Percentiles rank a stretch among this genome's conserved stretches.
phyloP scores from a whole-genome alignment of 148 eudicot species.

The Silene latifolia region DNA sequence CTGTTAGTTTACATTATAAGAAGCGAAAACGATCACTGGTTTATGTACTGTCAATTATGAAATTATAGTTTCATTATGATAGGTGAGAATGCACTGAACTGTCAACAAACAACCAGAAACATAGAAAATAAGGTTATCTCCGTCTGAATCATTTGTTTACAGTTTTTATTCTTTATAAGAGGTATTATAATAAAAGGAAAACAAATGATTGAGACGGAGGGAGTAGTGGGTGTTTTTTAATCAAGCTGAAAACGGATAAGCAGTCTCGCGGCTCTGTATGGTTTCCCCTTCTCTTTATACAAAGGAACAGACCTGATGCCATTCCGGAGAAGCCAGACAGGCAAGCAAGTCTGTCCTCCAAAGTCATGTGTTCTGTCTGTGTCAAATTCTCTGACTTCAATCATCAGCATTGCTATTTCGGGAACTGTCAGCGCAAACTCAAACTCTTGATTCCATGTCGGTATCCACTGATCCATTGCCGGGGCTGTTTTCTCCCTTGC shows the following conservation, averaged over 20 bases:
- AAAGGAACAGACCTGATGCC: slow-evolving; percentile 53
- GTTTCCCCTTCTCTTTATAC: slow-evolving; percentile 31
- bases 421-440: slow-evolving; percentile 37
- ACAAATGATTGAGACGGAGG: too few species aligned
- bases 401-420: slow-evolving; percentile 45
- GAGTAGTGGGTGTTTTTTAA: neutral
- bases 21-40: too few species aligned
- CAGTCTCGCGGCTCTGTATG: slow-evolving; percentile 35
- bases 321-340: slow-evolving; percentile 28
- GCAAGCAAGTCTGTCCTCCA: slow-evolving; percentile 54
- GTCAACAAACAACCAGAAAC: too few species aligned
- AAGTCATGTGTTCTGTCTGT: slow-evolving; percentile 35
- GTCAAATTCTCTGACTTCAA: slow-evolving; percentile 49
- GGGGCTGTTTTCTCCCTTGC: slow-evolving; percentile 34
- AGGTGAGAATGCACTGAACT: too few species aligned
- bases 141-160: too few species aligned
- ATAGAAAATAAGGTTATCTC: too few species aligned
- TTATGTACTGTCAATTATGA: too few species aligned
- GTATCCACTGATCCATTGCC: slow-evolving; percentile 46
- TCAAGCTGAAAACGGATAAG: slow-evolving; percentile 38
- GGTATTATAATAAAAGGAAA: too few species aligned
- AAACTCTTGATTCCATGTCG: slow-evolving; percentile 47
- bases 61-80: too few species aligned
- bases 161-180: too few species aligned
- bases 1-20: too few species aligned